phyloP scores from a whole-genome alignment of 2,329 filamentous ascomycete species.

The Coniochaeta sp. region DNA sequence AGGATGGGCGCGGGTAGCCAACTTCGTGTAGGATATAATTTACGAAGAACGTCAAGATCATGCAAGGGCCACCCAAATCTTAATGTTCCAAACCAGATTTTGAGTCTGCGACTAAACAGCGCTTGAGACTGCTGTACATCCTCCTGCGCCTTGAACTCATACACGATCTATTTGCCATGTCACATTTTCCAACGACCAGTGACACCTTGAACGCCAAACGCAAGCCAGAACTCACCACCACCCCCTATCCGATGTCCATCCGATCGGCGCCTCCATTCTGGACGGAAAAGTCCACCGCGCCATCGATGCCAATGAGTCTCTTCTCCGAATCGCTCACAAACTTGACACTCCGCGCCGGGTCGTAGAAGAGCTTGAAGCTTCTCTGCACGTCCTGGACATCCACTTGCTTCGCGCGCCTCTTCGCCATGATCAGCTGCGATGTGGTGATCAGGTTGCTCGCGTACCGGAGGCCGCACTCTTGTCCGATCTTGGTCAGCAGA shows the following conservation, averaged over 20 bases:
- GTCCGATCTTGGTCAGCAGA: conserved; percentile 89
- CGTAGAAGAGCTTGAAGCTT: conserved; percentile 91
- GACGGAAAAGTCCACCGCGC: conserved; percentile 64
- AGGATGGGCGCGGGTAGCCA: conserved; percentile 43
- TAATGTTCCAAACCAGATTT: no score
- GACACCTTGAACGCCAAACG: conserved; percentile 12
- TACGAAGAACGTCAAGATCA: no score
- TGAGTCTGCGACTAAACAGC: background rate
- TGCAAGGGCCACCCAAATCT: no score
- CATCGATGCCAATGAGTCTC: conserved; percentile 83
- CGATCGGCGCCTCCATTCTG: conserved; percentile 33
- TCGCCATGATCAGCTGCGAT: conserved; percentile 78
- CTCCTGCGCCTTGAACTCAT: conserved; percentile 3
- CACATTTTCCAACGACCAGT: background rate
- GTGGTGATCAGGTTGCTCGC: conserved; percentile 98
- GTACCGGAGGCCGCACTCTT: conserved; percentile 87
- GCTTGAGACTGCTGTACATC: conserved; percentile 4
- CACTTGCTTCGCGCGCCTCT: conserved; percentile 79
- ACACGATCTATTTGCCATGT: background rate
- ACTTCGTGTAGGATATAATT: conserved; percentile 20
- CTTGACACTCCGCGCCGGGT: conserved; percentile 78
- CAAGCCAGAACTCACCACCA: conserved; percentile 2
- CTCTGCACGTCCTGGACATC: conserved; percentile 83
- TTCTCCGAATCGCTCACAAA: conserved; percentile 89
- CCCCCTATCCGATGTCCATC: conserved; percentile 21